Evolutionary conservation across 1,284 basidiomycete genomes (phyloP).

Genomic region (Cryptococcus sp.): DNA sequence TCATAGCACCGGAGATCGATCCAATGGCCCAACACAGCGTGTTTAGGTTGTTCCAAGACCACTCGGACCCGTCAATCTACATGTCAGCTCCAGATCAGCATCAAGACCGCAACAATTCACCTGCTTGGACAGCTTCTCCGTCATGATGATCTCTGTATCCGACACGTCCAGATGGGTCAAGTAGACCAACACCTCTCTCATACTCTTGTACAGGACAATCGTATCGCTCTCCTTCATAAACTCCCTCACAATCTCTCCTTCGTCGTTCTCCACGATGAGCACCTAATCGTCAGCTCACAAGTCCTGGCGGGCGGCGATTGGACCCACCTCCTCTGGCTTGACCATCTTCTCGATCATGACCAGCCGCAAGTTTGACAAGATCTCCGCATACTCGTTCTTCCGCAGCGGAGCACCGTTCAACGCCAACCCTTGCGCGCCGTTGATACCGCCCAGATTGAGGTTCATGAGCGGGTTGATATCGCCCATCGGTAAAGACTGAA

Average conservation of each 20-base stretch:
- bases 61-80: slow-evolving; percentile 86
- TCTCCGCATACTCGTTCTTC: slow-evolving; percentile 92
- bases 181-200: slow-evolving; percentile 95
- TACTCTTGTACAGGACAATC: slow-evolving; percentile 97
- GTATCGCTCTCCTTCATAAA: slow-evolving; percentile 99
- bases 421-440: slow-evolving; percentile 53
- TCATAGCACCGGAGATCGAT: slow-evolving; percentile 99
- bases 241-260: slow-evolving; percentile 98
- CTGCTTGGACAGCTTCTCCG: slow-evolving; percentile 94
- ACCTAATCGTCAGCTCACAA: slow-evolving; percentile 54
- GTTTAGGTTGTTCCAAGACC: slow-evolving; percentile 99
- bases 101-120: too few relatives aligned
- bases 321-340: slow-evolving; percentile 91
- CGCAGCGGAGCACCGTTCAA: slow-evolving; percentile 72
- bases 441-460: slow-evolving; percentile 64
- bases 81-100: not conserved
- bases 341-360: slow-evolving; percentile 99
- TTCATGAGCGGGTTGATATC: slow-evolving; percentile 93
- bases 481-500: slow-evolving; percentile 67
- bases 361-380: slow-evolving; percentile 87
- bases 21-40: slow-evolving; percentile 99
- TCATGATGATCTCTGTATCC: slow-evolving; percentile 95
- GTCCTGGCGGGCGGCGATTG: not conserved
- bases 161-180: slow-evolving; percentile 94
- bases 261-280: slow-evolving; percentile 97